Conservation (phyloP, 495 filamentous ascomycete genomes). For the Talaromyces liani region DNA sequence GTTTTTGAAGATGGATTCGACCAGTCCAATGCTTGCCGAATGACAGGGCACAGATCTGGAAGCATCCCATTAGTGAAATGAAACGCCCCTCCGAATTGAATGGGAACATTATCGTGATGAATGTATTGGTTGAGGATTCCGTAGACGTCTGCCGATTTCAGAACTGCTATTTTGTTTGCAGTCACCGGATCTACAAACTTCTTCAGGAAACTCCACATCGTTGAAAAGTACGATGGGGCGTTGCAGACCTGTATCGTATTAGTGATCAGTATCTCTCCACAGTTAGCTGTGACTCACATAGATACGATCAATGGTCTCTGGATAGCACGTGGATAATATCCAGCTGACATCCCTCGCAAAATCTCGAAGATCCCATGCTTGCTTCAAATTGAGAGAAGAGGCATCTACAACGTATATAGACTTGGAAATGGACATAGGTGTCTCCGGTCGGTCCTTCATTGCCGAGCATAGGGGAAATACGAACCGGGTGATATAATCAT, state of each 20-base stretch:
- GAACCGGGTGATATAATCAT: slow-evolving; percentile 22
- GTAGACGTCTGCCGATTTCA: slow-evolving; percentile 13
- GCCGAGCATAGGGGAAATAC: slow-evolving; percentile 26
- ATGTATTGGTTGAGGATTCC: slow-evolving; percentile 14
- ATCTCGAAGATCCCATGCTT: slow-evolving; percentile 20
- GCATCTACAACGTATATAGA: slow-evolving; percentile 22
- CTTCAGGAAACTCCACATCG: slow-evolving; percentile 22
- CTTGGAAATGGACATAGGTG: slow-evolving; percentile 12
- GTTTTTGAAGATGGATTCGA: not conserved
- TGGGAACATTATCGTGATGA: slow-evolving; percentile 18
- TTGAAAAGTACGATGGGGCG: slow-evolving; percentile 18
- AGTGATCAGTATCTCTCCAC: not conserved
- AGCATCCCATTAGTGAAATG: slow-evolving; percentile 17
- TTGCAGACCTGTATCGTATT: slow-evolving; percentile 19
- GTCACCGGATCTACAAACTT: slow-evolving; percentile 21
- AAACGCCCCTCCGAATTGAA: slow-evolving; percentile 16
- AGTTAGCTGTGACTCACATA: slow-evolving; percentile 15
- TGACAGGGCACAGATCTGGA: slow-evolving; percentile 16
- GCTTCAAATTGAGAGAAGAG: slow-evolving; percentile 15
- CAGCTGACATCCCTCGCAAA: slow-evolving; percentile 20
- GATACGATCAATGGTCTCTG: slow-evolving; percentile 21
- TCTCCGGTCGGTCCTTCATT: slow-evolving; percentile 11
- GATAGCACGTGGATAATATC: slow-evolving; percentile 25
- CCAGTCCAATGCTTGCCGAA: slow-evolving; percentile 13
- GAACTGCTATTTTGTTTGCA: slow-evolving; percentile 19